Percentiles rank a stretch among this genome's conserved stretches.
Evolutionary conservation across 805 yeast species (phyloP).

Genomic region (Wickerhamiella spandovensis): DNA sequence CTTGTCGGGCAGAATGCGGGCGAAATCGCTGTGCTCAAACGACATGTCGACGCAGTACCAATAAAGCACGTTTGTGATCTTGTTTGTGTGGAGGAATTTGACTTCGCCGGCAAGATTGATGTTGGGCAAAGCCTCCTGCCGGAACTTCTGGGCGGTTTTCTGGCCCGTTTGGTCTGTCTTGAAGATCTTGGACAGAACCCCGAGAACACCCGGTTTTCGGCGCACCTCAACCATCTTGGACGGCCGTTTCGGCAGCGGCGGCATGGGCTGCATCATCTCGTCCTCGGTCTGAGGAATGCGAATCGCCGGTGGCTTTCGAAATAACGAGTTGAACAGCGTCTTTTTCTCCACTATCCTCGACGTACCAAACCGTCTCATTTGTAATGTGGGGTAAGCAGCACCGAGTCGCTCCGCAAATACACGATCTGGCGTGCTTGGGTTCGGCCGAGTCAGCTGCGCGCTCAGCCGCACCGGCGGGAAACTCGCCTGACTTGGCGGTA

Average conservation of each 20-base stretch:
- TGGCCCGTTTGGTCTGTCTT: background rate
- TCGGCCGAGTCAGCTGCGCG: background rate
- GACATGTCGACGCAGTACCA: constrained; percentile 24
- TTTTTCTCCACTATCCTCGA: background rate
- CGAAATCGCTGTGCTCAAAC: constrained; percentile 21
- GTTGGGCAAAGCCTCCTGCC: constrained; percentile 1
- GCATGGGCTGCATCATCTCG: background rate
- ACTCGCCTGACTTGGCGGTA: too few species aligned
- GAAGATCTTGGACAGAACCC: constrained; percentile 7
- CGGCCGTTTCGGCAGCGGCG: constrained; percentile 7
- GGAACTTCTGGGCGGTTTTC: background rate
- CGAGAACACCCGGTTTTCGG: constrained; percentile 3
- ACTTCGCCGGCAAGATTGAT: background rate
- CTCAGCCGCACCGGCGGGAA: too few species aligned
- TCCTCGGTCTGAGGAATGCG: constrained; percentile 1
- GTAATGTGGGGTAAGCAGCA: background rate
- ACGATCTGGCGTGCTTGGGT: background rate
- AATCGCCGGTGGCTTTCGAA: background rate
- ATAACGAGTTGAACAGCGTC: constrained; percentile 1
- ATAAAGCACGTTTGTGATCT: constrained; percentile 20
- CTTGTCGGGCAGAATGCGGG: constrained; percentile 21
- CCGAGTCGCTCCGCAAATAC: background rate
- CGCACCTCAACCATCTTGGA: constrained; percentile 8
- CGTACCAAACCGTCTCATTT: background rate
- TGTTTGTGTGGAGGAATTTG: constrained; percentile 14